Evolutionary conservation across 2,329 filamentous ascomycete genomes (phyloP).

Genomic region (Hymenotorrendiella dingleyae): DNA sequence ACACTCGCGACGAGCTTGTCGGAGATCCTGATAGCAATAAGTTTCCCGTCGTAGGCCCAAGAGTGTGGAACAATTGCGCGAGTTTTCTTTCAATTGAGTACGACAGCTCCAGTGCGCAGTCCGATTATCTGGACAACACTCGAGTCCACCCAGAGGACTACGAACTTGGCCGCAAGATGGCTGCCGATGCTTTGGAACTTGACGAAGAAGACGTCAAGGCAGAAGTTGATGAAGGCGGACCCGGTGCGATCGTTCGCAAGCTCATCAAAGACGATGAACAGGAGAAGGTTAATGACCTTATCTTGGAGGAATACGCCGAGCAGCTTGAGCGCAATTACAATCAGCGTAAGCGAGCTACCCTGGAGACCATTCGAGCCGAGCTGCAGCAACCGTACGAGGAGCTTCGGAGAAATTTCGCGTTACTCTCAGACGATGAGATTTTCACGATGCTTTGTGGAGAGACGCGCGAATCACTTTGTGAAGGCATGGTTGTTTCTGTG

Average conservation of each 20-base stretch:
- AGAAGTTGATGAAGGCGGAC: constrained; percentile 83
- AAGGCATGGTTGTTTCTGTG: constrained; percentile 90
- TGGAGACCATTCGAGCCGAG: constrained; percentile 94
- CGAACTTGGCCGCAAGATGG: constrained; percentile 96
- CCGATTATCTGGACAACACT: constrained; percentile 93
- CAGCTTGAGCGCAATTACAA: constrained; percentile 91
- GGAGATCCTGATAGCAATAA: constrained; percentile 79
- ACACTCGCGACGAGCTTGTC: constrained; percentile 79
- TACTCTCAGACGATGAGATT: constrained; percentile 67
- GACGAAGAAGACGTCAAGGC: constrained; percentile 98
- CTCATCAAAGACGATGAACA: constrained; percentile 92
- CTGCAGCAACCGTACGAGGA: constrained; percentile 92
- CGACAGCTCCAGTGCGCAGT: constrained; percentile 71
- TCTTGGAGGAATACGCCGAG: constrained; percentile 93
- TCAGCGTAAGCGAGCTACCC: constrained; percentile 88
- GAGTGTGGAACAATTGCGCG: constrained; percentile 94
- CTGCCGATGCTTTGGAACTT: constrained; percentile 89
- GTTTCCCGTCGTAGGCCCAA: constrained; percentile 74
- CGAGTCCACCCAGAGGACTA: constrained; percentile 98
- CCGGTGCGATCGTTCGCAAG: constrained; percentile 85
- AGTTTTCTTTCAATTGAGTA: constrained; percentile 91
- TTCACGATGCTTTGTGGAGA: constrained; percentile 98
- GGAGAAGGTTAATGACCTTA: constrained; percentile 91
- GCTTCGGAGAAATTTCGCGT: constrained; percentile 71
- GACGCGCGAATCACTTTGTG: constrained; percentile 72